These are phyloP conservation scores for Fusarium bactridioides DNA, from an alignment of 2,329 filamentous ascomycete species.

Conservation along the genomic window DNA sequence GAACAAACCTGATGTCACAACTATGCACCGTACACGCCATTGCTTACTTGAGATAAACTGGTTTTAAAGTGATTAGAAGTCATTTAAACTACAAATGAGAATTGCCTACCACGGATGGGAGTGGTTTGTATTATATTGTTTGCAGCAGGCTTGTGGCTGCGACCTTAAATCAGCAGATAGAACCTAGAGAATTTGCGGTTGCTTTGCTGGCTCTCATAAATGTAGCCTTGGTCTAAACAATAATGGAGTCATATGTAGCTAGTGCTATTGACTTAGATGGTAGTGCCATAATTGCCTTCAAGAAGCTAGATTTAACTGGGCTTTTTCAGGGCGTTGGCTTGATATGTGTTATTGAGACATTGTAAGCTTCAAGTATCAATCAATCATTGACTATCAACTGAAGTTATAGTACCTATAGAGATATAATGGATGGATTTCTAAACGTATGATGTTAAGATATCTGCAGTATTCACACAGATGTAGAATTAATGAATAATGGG, in stretches of 20 bases:
- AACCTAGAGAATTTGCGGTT: too few relatives aligned
- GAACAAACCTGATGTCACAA: background rate
- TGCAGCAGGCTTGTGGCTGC: too few relatives aligned
- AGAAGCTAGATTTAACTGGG: accelerated
- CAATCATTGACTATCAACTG: accelerated
- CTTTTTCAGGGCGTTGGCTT: accelerated
- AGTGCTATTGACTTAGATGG: background rate
- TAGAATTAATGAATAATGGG: background rate
- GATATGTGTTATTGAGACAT: too few relatives aligned
- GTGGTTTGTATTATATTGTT: too few relatives aligned
- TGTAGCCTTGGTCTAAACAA: too few relatives aligned
- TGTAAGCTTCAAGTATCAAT: too few relatives aligned
- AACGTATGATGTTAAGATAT: background rate
- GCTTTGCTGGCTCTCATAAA: background rate
- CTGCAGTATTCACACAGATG: accelerated
- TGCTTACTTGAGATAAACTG: background rate
- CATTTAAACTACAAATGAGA: accelerated
- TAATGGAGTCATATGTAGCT: background rate
- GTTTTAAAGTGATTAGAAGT: background rate
- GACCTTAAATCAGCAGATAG: too few relatives aligned
- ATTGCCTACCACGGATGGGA: background rate
- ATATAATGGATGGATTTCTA: accelerated
- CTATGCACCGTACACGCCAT: background rate
- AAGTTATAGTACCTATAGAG: background rate
- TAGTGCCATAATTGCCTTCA: background rate